Evolutionary conservation across 495 filamentous ascomycete species (phyloP).

Genomic region (Niebla homalea): DNA sequence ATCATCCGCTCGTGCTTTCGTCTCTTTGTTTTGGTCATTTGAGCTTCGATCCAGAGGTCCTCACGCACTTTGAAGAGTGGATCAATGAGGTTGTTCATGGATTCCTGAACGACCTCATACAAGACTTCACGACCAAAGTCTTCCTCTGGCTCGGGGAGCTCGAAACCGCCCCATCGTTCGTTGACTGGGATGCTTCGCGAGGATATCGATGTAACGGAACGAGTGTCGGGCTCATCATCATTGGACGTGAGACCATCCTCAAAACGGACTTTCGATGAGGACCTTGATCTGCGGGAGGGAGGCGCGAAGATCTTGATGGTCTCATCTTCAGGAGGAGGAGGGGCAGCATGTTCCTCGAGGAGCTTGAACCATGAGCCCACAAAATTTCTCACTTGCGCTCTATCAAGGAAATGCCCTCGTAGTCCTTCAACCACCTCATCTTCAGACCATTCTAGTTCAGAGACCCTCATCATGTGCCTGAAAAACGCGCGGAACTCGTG

Average conservation of each 20-base stretch:
- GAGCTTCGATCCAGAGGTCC: slow-evolving; percentile 56
- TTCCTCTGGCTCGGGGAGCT: slow-evolving; percentile 65
- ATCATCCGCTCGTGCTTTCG: slow-evolving; percentile 20
- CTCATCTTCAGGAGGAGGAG: background rate
- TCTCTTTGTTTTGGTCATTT: slow-evolving; percentile 48
- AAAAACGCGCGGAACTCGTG: too few relatives aligned
- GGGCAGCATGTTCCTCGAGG: slow-evolving; percentile 25
- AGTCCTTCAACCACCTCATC: slow-evolving; percentile 4
- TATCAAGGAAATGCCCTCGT: background rate
- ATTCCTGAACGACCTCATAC: slow-evolving; percentile 80
- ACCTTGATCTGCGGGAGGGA: slow-evolving; percentile 53
- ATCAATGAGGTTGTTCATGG: slow-evolving; percentile 84
- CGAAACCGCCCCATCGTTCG: slow-evolving; percentile 72
- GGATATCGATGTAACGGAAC: slow-evolving; percentile 69
- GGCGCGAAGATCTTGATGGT: slow-evolving; percentile 28
- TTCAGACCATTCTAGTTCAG: background rate
- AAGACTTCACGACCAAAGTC: slow-evolving; percentile 80
- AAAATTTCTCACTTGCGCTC: slow-evolving; percentile 1
- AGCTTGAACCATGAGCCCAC: slow-evolving; percentile 16
- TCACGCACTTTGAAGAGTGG: slow-evolving; percentile 71
- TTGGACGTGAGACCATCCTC: slow-evolving; percentile 46
- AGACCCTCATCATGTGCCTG: too few relatives aligned
- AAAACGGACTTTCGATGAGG: slow-evolving; percentile 75
- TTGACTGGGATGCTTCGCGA: slow-evolving; percentile 58
- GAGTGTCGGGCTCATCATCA: slow-evolving; percentile 54